Evolutionary conservation across 371 early-diverging fungal genomes (phyloP), one percentile per base, ranked within the genome.

Genomic region (Circinella minor): DNA sequence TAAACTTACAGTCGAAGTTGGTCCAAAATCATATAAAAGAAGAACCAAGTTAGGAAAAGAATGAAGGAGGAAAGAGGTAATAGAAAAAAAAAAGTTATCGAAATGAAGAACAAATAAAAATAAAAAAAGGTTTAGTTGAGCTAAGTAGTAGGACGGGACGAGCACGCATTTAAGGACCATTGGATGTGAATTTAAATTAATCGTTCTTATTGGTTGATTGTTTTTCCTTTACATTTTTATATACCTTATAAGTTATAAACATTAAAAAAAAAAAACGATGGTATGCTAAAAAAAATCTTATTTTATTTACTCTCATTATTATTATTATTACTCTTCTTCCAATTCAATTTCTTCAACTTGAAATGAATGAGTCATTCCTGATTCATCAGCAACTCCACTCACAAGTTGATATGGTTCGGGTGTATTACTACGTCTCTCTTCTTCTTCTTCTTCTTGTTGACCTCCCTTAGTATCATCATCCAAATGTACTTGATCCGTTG

Each of bases 351-450:
- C 78, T 71, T 78, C 75, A 10, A 78, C 67, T 15, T 69, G 63
- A 63, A 78, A 78, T 36, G 68, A 71, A 43, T 83, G 81, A 17
- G 74, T 67, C 73, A 78, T 65, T 7, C 78, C 81, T 39, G 76
- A 62, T n/a, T 64, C 75, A 61, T 77, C 78, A 18, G 76, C 71
- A 3, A 78, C 68, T 13, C 83, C 83, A 71, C 81, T 80, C 8
- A 82, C 79, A 18, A 82, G 61, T 59, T 78, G 79, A 69, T 73
- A 80, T 1, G 76, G 47, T 51, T 71, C 64, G 14, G 63, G 69
- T 27, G 54, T 51, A 18, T 0, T 51, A 34, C 11, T 14, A 47
- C 9, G 63, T 63, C 43, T 36, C 63, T 27, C n/a, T 20, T 11
- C 39, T 61, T 18, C 54, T 65, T 27, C n/a, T 20, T 11, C 39